These are phyloP conservation scores for Phalaenopsis hybrid DNA, from an alignment of 116 monocot species.

Conservation along the genomic window DNA sequence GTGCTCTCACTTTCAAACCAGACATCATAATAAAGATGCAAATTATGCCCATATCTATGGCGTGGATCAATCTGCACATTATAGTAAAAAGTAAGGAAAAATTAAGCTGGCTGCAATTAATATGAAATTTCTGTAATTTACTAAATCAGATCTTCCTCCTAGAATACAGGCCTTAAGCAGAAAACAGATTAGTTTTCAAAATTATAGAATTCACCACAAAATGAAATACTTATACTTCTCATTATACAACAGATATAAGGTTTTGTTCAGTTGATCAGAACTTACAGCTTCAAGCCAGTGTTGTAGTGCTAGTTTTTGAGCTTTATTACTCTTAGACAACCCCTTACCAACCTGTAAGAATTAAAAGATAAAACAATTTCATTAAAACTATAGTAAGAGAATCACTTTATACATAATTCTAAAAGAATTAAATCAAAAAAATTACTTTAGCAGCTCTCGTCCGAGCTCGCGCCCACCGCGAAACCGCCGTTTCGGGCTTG, in stretches of 20 bases:
- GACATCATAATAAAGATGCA: constrained; percentile 73
- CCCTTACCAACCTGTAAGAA: constrained; percentile 81
- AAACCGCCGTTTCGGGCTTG: constrained; percentile 65
- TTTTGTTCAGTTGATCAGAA: neutral
- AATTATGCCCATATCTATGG: constrained; percentile 86
- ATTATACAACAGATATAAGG: neutral
- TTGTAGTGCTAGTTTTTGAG: constrained; percentile 75
- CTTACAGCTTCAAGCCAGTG: constrained; percentile 99
- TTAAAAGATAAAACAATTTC: neutral
- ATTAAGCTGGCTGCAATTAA: neutral
- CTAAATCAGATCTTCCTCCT: neutral
- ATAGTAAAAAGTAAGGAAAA: neutral
- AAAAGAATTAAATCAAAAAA: neutral
- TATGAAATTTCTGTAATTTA: neutral
- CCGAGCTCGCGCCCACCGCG: constrained; percentile 79
- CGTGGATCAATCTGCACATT: constrained; percentile 83
- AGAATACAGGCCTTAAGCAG: no score
- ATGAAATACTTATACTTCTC: neutral
- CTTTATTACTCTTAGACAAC: constrained; percentile 70
- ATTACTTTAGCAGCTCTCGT: constrained; percentile 91
- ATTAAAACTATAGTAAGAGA: neutral
- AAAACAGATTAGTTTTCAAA: neutral
- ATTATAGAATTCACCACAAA: neutral
- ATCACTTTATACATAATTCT: neutral
- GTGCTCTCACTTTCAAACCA: constrained; percentile 77